Evolutionary conservation across 2,329 filamentous ascomycete genomes (phyloP).

Genomic region (Exserohilum rostratum): DNA sequence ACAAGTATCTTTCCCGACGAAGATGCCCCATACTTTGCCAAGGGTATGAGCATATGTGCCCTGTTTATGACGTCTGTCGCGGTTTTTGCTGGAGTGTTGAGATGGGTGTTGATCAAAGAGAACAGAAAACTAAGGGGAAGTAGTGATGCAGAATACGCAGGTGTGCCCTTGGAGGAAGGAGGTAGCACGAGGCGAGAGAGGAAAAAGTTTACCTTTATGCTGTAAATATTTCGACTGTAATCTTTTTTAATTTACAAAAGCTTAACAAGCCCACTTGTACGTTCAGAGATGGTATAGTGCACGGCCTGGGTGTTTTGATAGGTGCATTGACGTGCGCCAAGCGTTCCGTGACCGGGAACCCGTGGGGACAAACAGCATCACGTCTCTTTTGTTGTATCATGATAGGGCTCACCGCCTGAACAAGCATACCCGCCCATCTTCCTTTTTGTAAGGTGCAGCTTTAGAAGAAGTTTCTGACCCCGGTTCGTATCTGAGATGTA

Average conservation of each 20-base stretch:
- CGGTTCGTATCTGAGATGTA: not conserved
- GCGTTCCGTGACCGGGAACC: not conserved
- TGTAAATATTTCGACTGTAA: slow-evolving; percentile 21
- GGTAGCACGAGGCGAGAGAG: slow-evolving; percentile 13
- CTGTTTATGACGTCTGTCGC: slow-evolving; percentile 57
- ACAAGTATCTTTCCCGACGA: slow-evolving; percentile 61
- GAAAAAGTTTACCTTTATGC: slow-evolving; percentile 38
- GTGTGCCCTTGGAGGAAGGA: slow-evolving; percentile 35
- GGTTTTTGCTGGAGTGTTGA: slow-evolving; percentile 51
- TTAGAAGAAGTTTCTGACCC: not conserved
- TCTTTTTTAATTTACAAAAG: not conserved
- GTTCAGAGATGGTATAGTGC: not conserved
- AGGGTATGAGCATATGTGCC: slow-evolving; percentile 59
- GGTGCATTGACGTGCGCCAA: slow-evolving; percentile 15
- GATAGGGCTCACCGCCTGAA: not conserved
- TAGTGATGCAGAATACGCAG: slow-evolving; percentile 29
- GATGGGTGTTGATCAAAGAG: slow-evolving; percentile 47
- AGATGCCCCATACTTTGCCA: slow-evolving; percentile 57
- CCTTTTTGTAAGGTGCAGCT: not conserved
- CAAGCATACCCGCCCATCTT: not conserved
- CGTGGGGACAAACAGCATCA: slow-evolving; percentile 1
- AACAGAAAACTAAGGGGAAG: slow-evolving; percentile 24
- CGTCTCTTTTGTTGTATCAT: slow-evolving; percentile 2
- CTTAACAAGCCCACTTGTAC: not conserved
- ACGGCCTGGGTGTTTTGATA: not conserved